Evolutionary conservation across 208 protist species (phyloP), one percentile per base, ranked within the genome.

Genomic region (Zelonia costaricensis): DNA sequence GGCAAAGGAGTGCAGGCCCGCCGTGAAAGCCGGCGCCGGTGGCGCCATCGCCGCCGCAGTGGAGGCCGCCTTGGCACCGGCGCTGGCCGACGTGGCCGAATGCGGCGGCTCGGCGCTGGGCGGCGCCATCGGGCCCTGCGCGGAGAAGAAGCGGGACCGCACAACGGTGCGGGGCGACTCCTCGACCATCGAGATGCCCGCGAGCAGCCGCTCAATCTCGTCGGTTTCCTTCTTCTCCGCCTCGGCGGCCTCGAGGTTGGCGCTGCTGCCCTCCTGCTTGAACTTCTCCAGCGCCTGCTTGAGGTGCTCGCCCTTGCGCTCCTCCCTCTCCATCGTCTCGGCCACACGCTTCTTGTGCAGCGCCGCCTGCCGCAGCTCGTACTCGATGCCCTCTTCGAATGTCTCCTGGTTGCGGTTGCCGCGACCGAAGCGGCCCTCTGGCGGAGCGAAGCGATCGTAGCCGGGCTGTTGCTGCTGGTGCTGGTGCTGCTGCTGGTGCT

Each of bases 301-400:
- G 12, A 54, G 48, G 56, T 76, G 60, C 56, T 90, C 62, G 0
- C 45, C 46, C 59, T 76, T 75, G 23, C 67, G 25, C 23, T 82
- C 54, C 62, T 92, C 84, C n/a, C 68, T 53, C 47, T 79, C 74
- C 49, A 93, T 82, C 35, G 80, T 89, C 51, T 88, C 82, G 38
- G 85, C 71, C n/a, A 95, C 55, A 8, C 74, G 51, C 23, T 75
- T 71, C 25, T 77, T 65, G 48, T 95, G 85, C 33, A 74, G 70
- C 1, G 84, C 86, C 54, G 67, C 88, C 35, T 75, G 83, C 71
- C 88, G 78, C 53, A 93, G 74, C 54, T 95, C 86, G 59, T 95
- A 95, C 66, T 81, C 68, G 65, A 86, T 80, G 1, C 89, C 89
- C 55, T 88, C 82, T 31, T 93, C 89, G 49, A 95, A 95, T 8